A percentile compares a stretch with the other conserved stretches of the same genome.
Evolutionary conservation across 352 stramenopile species (phyloP).

Genomic region (Phytophthora syringae): DNA sequence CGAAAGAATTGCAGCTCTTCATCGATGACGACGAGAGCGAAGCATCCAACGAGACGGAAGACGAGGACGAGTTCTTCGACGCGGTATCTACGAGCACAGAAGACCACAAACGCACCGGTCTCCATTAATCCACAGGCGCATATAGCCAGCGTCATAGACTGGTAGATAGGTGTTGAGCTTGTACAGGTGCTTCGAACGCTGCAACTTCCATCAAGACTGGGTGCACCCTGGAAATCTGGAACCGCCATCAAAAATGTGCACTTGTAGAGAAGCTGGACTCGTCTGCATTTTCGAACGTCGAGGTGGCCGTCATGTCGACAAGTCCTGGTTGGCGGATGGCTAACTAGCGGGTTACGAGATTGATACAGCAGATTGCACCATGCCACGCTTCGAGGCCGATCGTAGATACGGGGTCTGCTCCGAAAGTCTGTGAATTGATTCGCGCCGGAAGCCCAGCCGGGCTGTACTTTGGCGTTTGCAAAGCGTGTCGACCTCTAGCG

Average conservation of each 20-base stretch:
- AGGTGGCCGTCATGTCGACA: background rate
- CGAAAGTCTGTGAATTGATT: constrained; percentile 30
- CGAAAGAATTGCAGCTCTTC: constrained; percentile 64
- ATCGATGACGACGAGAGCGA: constrained; percentile 44
- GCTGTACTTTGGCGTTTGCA: constrained; percentile 14
- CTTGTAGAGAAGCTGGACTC: constrained; percentile 9
- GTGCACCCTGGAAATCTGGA: constrained; percentile 27
- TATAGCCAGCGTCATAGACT: constrained; percentile 9
- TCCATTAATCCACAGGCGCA: background rate
- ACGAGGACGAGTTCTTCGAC: constrained; percentile 67
- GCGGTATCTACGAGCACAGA: constrained; percentile 33
- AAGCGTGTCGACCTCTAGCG: constrained; percentile 14
- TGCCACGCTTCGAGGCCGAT: constrained; percentile 10
- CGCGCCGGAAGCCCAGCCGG: constrained; percentile 14
- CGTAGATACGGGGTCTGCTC: constrained; percentile 4
- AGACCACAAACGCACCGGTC: background rate
- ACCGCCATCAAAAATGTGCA: constrained; percentile 9
- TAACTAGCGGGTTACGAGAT: constrained; percentile 12
- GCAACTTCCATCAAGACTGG: constrained; percentile 25
- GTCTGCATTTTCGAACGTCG: constrained; percentile 15
- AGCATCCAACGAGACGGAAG: constrained; percentile 31
- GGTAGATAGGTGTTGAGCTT: constrained; percentile 19
- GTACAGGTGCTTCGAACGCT: constrained; percentile 2
- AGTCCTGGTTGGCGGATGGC: constrained; percentile 24
- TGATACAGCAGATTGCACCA: constrained; percentile 35